These are phyloP conservation scores for Cercospora sp. DNA, from an alignment of 2,329 filamentous ascomycete species.

Conservation along the genomic window DNA sequence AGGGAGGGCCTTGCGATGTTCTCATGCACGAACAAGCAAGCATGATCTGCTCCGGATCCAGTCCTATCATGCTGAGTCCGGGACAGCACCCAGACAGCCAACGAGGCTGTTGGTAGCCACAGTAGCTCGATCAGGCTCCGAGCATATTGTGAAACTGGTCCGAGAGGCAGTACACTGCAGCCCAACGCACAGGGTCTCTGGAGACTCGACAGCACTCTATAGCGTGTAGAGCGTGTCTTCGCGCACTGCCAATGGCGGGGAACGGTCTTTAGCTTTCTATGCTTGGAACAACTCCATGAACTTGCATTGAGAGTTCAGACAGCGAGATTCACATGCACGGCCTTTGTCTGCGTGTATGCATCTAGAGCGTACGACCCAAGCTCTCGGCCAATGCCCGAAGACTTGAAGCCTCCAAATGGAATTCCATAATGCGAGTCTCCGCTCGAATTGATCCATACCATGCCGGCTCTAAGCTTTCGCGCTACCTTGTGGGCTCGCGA, in stretches of 20 bases:
- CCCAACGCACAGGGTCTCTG: background rate
- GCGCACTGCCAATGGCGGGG: background rate
- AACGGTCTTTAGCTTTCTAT: background rate
- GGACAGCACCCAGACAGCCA: background rate
- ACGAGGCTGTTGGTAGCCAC: background rate
- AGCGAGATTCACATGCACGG: conserved; percentile 37
- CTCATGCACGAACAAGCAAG: background rate
- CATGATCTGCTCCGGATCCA: background rate
- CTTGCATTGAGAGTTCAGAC: background rate
- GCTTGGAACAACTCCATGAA: background rate
- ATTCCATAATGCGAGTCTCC: conserved; percentile 38
- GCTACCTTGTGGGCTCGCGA: conserved; percentile 57
- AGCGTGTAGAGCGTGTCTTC: background rate
- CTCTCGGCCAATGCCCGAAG: conserved; percentile 13
- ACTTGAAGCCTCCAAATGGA: conserved; percentile 48
- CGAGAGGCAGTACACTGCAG: background rate
- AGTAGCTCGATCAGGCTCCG: background rate
- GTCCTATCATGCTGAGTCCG: background rate
- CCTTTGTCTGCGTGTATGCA: conserved; percentile 16
- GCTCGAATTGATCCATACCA: conserved; percentile 67
- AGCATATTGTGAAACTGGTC: background rate
- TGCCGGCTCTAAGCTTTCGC: conserved; percentile 60
- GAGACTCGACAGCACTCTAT: background rate
- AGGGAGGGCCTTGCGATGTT: background rate
- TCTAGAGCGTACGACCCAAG: conserved; percentile 10